Base-by-base conservation (phyloP, 1,139 yeast species). In the Pichia sp. region DNA sequence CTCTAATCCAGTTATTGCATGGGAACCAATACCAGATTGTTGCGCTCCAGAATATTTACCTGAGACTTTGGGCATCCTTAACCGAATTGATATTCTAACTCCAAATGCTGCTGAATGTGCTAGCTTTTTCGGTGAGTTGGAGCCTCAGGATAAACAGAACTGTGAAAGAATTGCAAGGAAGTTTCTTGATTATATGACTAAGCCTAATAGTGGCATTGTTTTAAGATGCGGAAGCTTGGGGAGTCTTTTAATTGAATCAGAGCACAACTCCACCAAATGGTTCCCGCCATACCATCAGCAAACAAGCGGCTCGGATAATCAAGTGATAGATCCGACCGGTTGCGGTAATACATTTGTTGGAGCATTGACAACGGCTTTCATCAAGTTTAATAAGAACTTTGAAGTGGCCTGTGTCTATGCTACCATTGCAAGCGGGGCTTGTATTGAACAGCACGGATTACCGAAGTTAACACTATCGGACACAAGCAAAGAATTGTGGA, bases 331-430 rank as follows among this genome's bases (percentile, higher is more conserved):
- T 67, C 96, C 96, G 0, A 92, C 97, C 0, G 98, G 98, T 0
- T 97, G 96, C 3, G 98, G 98, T 0, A 92, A 92, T 67, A 77
- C 95, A 0, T 90, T 86, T 68, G 81, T 93, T 56, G 97, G 97
- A 0, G 96, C 86, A 0, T 82, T 88, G 63, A 78, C 85, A 11
- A 74, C 85, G 6, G 95, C 85, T 0, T 80, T 78, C 59, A 70
- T 73, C 1, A 65, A 84, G 46, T 72, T 79, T 36, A 58, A 64
- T 1, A 74, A 77, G 0, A 80, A 86, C 65, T 73, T 87, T 73
- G 64, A 70, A 0, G 65, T 73, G 2, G 90, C 85, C 0, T 84
- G 85, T 2, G 72, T 86, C 0, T 81, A 81, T 64, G 97, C 92
- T 0, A 87, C 82, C 57, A 72, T 90, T 4, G 90, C 87, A 0